phyloP scores from a whole-genome alignment of 2,329 filamentous ascomycete species.

The Fusarium sp. region DNA sequence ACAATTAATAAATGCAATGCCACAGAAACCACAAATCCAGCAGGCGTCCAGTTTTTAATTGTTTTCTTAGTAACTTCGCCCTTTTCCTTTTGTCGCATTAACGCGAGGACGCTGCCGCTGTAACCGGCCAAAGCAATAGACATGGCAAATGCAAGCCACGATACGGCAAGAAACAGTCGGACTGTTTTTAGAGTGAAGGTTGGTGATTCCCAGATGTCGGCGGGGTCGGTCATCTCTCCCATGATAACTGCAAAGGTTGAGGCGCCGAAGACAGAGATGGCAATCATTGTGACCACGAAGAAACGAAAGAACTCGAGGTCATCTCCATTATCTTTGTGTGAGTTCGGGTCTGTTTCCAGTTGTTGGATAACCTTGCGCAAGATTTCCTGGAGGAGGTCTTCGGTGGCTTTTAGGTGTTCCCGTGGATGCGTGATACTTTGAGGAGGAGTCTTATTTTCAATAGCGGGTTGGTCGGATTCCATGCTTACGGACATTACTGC shows the following conservation, averaged over 20 bases:
- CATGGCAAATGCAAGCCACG: conserved; percentile 2
- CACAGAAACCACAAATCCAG: conserved; percentile 4
- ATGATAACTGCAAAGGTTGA: conserved; percentile 3
- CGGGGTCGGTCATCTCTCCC: conserved; percentile 12
- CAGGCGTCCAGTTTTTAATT: neutral
- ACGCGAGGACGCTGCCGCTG: neutral
- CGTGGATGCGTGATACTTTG: too few species aligned
- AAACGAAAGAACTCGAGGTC: conserved; percentile 10
- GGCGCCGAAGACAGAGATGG: conserved; percentile 8
- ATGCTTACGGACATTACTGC: too few species aligned
- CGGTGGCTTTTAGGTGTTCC: neutral
- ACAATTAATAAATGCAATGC: conserved; percentile 5
- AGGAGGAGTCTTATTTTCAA: too few species aligned
- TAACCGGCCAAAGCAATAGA: conserved; percentile 4
- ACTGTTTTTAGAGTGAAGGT: conserved; percentile 1
- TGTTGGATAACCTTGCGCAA: neutral
- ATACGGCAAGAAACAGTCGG: conserved; percentile 3
- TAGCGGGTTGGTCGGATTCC: neutral
- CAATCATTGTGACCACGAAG: conserved; percentile 8
- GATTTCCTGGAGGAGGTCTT: neutral
- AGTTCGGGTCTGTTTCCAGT: neutral
- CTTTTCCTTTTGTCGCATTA: neutral
- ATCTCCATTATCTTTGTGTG: neutral
- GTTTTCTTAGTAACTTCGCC: neutral
- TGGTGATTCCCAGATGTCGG: conserved; percentile 3